Conservation (phyloP, 2,329 filamentous ascomycete species). For the Pyrenophora tritici-repentis region DNA sequence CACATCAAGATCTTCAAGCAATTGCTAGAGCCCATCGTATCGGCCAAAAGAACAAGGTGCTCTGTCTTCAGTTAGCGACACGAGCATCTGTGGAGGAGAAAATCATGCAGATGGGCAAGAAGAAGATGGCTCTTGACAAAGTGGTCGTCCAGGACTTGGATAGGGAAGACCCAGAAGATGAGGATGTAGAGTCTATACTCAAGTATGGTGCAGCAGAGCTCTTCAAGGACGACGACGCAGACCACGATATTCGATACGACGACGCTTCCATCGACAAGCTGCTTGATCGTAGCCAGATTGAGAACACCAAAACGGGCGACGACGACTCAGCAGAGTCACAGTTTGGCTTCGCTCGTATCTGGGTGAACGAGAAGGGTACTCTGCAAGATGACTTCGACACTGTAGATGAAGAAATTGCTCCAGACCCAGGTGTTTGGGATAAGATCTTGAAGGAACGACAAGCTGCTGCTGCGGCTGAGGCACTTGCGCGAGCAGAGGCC, state of each 20-base stretch:
- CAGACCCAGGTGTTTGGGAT: conserved; percentile 81
- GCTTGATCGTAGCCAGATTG: conserved; percentile 82
- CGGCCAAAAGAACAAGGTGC: conserved; percentile 91
- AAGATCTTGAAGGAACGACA: conserved; percentile 85
- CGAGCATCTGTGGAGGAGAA: conserved; percentile 89
- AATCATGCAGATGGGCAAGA: conserved; percentile 92
- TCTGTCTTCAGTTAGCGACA: conserved; percentile 94
- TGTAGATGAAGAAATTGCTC: conserved; percentile 58
- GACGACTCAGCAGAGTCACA: conserved; percentile 74
- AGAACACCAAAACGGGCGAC: conserved; percentile 68
- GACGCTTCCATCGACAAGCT: conserved; percentile 81
- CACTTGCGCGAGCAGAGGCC: conserved; percentile 68
- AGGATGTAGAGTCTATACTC: conserved; percentile 85
- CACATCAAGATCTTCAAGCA: conserved; percentile 96
- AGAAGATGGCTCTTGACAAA: conserved; percentile 95
- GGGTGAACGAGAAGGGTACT: conserved; percentile 78
- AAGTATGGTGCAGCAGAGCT: conserved; percentile 85
- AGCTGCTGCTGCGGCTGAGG: conserved; percentile 73
- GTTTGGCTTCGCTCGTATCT: conserved; percentile 89
- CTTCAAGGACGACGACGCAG: conserved; percentile 74
- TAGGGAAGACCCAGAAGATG: conserved; percentile 74
- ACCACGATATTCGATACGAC: conserved; percentile 80
- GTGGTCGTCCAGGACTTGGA: conserved; percentile 93
- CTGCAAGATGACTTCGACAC: conserved; percentile 68
- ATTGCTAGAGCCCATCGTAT: conserved; percentile 94